Base-by-base conservation (phyloP, 768 basidiomycete genomes). In the Termitomyces sp. region DNA sequence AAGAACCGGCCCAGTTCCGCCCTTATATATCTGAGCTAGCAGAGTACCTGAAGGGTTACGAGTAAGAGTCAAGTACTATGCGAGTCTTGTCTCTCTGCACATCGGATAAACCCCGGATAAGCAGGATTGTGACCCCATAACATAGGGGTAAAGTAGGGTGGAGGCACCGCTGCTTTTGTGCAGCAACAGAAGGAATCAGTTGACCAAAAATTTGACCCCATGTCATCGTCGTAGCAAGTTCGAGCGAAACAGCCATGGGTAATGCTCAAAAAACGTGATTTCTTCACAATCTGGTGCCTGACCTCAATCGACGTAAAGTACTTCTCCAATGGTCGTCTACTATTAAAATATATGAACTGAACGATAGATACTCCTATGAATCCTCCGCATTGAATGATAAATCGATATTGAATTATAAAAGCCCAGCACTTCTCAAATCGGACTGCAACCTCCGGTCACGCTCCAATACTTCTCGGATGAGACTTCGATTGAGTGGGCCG, bases 401-500 rank as follows among this genome's bases (percentile, higher is more conserved):
- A 18, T 50, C 42, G 22, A 45, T 25, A 43, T 45, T 29, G n/a
- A n/a, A 40, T 73, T 67, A 89, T 33, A 90, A 60, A 50, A 91
- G 71, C 40, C 87, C 88, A 10, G 86, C 87, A 38, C 74, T 77
- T 57, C 85, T 77, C 59, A 90, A 70, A 61, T 84, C 82, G 3
- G 74, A 72, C 54, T 83, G 80, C 56, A 89, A 67, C 52, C 80
- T 75, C 51, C 76, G 76, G 53, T 90, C 87, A 46, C 76, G 76
- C 56, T 68, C 76, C 13, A 82, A 62, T 22, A 79, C 81, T 41
- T 76, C 72, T 42, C 74, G 73, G 32, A 80, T 59, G 35, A 72
- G 73, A 41, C 72, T 74, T 15, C 73, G 71, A 45, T 78, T 69
- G 12, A 77, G 70, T 61, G 80, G 74, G 56, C 73, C 73, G 25